Base-by-base conservation (phyloP, 345 rosid genomes). In the Angophora floribunda region DNA sequence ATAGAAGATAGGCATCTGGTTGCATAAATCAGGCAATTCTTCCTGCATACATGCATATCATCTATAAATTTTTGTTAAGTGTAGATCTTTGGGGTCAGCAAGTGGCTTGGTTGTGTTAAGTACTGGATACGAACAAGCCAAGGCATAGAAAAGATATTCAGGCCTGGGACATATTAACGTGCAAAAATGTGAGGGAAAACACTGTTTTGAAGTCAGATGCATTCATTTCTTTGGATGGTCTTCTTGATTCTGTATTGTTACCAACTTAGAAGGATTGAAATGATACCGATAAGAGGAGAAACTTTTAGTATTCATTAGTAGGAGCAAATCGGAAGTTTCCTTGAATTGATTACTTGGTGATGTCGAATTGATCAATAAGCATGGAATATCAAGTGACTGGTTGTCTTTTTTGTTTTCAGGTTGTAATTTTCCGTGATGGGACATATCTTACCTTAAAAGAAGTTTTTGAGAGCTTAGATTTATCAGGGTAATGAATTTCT, bases 361-460 rank as follows among this genome's bases (percentile, higher is more conserved):
- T 55, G 52, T 9, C 6, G 15, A 17, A 49, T 51, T 87, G 6
- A 41, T 67, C 13, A 1, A 67, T 67, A 17, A 67, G 79, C 79
- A 32, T 67, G 79, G 41, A 67, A 67, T 67, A n/a, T 67, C 79
- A 67, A 53, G 79, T 67, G 79, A 26, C 47, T 87, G 75, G 59
- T 55, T 51, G 78, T 86, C 86, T 14, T 87, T 44, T 88, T 84
- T 30, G 30, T 88, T 59, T 89, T 82, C 97, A 98, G 99, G 99
- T 98, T 90, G 99, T 98, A 85, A 98, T 98, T 87, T 98, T 98
- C 92, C 92, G 99, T 19, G 99, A 98, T 92, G 99, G 99, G 86
- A 98, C 99, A 47, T 98, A 98, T 91, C 93, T 97, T 93, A 98
- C 99, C 36, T 89, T 98, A 92, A 95, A 93, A 91, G 99, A 98